Evolutionary conservation across 192 early-diverging fungal species (phyloP).

Genomic region (Coemansia sp.): DNA sequence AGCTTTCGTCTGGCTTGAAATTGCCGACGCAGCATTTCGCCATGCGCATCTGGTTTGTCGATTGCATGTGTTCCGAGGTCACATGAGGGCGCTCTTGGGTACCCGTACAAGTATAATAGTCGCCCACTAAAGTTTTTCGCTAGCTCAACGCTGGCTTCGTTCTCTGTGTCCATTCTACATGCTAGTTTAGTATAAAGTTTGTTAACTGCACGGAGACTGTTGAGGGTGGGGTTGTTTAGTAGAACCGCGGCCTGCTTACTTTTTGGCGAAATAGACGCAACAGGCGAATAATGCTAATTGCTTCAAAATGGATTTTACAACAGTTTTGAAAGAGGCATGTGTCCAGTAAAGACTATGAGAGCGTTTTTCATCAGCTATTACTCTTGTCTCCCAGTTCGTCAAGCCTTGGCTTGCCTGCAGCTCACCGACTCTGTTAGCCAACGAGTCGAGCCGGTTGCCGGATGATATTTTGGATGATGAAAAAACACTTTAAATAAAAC

Average conservation of each 20-base stretch:
- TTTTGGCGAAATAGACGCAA: neutral
- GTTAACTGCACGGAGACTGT: neutral
- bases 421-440: no score
- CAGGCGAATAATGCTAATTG: neutral
- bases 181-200: neutral
- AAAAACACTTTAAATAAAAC: neutral
- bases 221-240: neutral
- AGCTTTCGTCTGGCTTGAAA: conserved; percentile 18
- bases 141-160: neutral
- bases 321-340: no score
- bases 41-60: conserved; percentile 28
- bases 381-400: neutral
- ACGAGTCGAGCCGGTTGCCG: no score
- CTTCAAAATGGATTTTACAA: no score
- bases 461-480: no score
- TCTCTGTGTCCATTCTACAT: neutral
- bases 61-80: conserved; percentile 10
- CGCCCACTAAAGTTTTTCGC: neutral
- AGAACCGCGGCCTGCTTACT: no score
- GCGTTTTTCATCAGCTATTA: no score
- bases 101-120: conserved; percentile 32
- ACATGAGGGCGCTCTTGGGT: conserved; percentile 4
- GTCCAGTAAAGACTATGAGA: no score
- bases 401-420: no score
- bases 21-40: conserved; percentile 32